Base-by-base conservation (phyloP, 2,329 filamentous ascomycete genomes). In the Colletotrichum abscissum region DNA sequence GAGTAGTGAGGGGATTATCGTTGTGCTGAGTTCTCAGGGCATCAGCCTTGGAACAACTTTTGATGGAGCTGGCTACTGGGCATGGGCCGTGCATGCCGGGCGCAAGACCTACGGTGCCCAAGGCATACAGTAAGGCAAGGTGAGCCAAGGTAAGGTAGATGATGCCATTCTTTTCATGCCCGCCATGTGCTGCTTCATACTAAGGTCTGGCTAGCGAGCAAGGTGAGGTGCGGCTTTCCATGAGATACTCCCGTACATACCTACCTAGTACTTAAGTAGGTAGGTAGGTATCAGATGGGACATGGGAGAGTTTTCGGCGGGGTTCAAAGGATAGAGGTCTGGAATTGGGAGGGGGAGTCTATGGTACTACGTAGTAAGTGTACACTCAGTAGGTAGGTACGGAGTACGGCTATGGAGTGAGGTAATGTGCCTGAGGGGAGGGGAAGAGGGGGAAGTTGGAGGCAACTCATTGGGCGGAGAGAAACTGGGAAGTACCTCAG, bases 1-100 rank as follows among this genome's bases (percentile, higher is more conserved):
- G 52, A 65, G 67, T 54, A 49, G 52, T 54, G 59, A 62, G 70
- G 55, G 60, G 59, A 65, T 57, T 9, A 73, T 70, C 60, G 70
- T 24, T 66, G 60, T 38, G 56, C 16, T 46, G 22, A 46, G 46
- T 67, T 46, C 60, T 49, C 55, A 46, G 46, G 49, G n/a, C n/a
- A 22, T 38, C 16, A 63, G 62, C 71, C 69, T 46, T 69, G 65
- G 55, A 63, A 69, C 59, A 46, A 42, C 33, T 22, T 55, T 22
- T 35, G 54, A 59, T 55, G 54, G 66, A 49, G 55, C 69, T 30
- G 58, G 55, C 69, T 38, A 30, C 65, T 6, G 19, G 60, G 9
- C 26, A 12, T 72, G 58, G 65, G 58, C 57, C 57, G 52, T 68
- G 69, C 64, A 58, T 52, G 56, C 63, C 52, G 35, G 12, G 30